These are phyloP conservation scores for Arabis hirsuta DNA, from an alignment of 345 rosid species.

Conservation along the genomic window DNA sequence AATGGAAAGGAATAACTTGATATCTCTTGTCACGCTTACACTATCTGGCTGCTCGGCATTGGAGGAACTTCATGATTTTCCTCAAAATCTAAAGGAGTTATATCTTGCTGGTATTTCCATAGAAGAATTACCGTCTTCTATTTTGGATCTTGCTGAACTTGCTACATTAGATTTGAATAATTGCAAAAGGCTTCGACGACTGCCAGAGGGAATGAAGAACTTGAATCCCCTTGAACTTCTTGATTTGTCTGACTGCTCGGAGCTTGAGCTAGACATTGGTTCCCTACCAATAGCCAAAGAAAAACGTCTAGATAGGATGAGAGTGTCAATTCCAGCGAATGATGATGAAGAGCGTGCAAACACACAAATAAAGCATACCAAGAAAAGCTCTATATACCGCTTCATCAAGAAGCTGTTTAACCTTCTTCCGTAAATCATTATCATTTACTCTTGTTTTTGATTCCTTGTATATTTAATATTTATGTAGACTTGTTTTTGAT, in stretches of 20 bases:
- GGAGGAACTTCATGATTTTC: background rate
- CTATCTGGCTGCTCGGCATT: constrained; percentile 9
- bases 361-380: too few species aligned
- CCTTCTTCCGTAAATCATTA: too few species aligned
- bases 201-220: constrained; percentile 7
- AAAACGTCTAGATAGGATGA: background rate
- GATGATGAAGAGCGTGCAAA: too few species aligned
- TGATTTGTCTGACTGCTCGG: constrained; percentile 24
- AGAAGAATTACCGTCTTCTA: constrained; percentile 1
- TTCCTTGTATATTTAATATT: too few species aligned
- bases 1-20: background rate
- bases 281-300: constrained; percentile 2
- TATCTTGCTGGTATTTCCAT: constrained; percentile 25
- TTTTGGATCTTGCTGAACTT: constrained; percentile 10
- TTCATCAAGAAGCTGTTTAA: too few species aligned
- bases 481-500: too few species aligned
- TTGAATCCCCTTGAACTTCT: constrained; percentile 26
- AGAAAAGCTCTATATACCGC: too few species aligned
- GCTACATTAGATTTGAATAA: constrained; percentile 6
- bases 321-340: background rate
- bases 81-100: background rate
- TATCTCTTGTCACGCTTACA: background rate
- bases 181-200: constrained; percentile 1
- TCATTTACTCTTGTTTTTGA: too few species aligned
- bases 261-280: background rate